Evolutionary conservation across 768 basidiomycete genomes (phyloP), one percentile per base, ranked within the genome.

Genomic region (Jaapia argillacea): DNA sequence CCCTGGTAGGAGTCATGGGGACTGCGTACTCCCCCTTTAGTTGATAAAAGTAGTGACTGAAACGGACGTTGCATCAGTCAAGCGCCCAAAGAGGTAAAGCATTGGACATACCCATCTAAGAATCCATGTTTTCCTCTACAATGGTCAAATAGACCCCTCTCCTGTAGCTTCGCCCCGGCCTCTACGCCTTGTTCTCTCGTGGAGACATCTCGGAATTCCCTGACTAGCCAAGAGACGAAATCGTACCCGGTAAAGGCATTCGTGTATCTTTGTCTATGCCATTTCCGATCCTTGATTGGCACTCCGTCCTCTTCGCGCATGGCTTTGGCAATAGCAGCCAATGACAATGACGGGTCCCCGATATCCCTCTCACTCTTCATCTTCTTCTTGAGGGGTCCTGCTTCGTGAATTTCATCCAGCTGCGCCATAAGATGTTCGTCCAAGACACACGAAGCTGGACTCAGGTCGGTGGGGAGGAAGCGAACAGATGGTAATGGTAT

Each of bases 191-290:
- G 85, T 22, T 82, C 77, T 41, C 88, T 69, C 13, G 83, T 85
- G 1, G 84, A 81, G 5, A 96, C 78, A 56, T 97, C 93, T 24
- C 80, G 75, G 55, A 92, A 97, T 59, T 92, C 86, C 24, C 86
- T 75, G n/a, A 87, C 77, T 16, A 96, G 66, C 93, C 93, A 98
- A 1, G 82, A 83, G 20, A 92, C 85, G 51, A 97, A 79, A 33
- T 91, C 88, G 49, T 77, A 81, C 1, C 93, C 93, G 6, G 81
- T 88, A 58, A 98, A 97, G 4, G 85, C 81, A 49, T 91, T 83
- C 3, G 76, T 72, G 54, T 90, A 88, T 27, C 71, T 72, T 14
- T 60, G 66, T 10, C 72, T 68, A 57, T 92, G 86, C 90, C 91
- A 97, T 43, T 77, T 79, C 50, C 88, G 74, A 46, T 86, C 75